phyloP scores from a whole-genome alignment of 495 filamentous ascomycete genomes.

The Talaromyces ruber region DNA sequence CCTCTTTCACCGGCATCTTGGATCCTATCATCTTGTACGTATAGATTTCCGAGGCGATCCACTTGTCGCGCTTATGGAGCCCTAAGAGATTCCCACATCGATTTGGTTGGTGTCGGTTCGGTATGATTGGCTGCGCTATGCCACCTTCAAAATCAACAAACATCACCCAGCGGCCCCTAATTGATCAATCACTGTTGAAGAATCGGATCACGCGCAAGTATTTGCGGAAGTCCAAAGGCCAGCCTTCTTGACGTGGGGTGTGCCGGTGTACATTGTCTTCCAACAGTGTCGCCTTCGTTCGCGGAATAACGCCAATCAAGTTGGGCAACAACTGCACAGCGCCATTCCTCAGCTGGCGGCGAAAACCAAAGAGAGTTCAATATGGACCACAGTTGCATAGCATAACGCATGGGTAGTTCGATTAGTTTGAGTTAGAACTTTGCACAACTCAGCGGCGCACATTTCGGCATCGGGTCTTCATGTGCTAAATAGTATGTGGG shows the following conservation, averaged over 20 bases:
- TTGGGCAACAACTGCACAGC: not conserved
- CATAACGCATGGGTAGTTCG: not conserved
- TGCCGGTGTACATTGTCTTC: not conserved
- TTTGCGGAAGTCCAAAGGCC: not conserved
- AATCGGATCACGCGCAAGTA: not conserved
- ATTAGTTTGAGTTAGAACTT: not conserved
- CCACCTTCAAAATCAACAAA: not conserved
- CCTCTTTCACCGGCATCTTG: not conserved
- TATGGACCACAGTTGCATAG: not conserved
- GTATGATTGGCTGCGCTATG: not conserved
- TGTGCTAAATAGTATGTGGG: not conserved
- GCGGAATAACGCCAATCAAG: not conserved
- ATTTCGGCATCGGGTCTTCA: not conserved
- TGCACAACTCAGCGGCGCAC: not conserved
- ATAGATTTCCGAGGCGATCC: not conserved
- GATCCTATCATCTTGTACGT: not conserved
- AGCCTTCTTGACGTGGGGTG: not conserved
- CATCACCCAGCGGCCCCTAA: not conserved
- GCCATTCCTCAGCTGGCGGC: slow-evolving; percentile 1
- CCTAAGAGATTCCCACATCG: not conserved
- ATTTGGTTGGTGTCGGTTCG: not conserved
- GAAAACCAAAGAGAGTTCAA: not conserved
- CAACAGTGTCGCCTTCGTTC: not conserved
- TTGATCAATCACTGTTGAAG: not conserved
- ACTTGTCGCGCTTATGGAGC: not conserved